Percentiles rank a stretch among this genome's conserved stretches.
phyloP scores from a whole-genome alignment of 495 filamentous ascomycete genomes.

The Penicillium flavigenum region DNA sequence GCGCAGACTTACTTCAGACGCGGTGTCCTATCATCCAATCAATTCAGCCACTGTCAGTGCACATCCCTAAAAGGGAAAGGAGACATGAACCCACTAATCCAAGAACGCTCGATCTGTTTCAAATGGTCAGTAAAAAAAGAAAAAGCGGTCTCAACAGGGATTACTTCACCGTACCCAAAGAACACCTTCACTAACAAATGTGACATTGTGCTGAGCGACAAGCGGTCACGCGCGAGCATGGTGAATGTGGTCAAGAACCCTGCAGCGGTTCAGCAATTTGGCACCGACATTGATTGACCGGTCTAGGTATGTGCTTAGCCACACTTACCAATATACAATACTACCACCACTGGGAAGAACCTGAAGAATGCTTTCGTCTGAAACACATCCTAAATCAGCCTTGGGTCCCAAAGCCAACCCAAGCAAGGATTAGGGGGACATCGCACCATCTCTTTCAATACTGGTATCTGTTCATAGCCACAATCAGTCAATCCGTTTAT shows the following conservation, averaged over 20 bases:
- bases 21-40: slow-evolving; percentile 53
- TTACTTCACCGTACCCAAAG: slow-evolving; percentile 56
- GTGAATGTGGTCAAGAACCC: slow-evolving; percentile 93
- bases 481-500: slow-evolving; percentile 27
- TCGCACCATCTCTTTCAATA: slow-evolving; percentile 80
- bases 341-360: slow-evolving; percentile 81
- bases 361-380: slow-evolving; percentile 88
- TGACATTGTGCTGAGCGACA: slow-evolving; percentile 73
- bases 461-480: slow-evolving; percentile 59
- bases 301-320: slow-evolving; percentile 14
- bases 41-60: slow-evolving; percentile 46
- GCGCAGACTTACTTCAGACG: slow-evolving; percentile 44
- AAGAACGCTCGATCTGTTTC: slow-evolving; percentile 65
- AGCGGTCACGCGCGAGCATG: slow-evolving; percentile 76
- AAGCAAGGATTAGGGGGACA: neutral
- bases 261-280: slow-evolving; percentile 33
- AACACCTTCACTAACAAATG: slow-evolving; percentile 85
- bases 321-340: slow-evolving; percentile 68
- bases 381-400: slow-evolving; percentile 23
- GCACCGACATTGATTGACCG: slow-evolving; percentile 1
- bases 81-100: slow-evolving; percentile 66
- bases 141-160: slow-evolving; percentile 29
- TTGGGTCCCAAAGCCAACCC: slow-evolving; percentile 22
- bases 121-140: slow-evolving; percentile 29
- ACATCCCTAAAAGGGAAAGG: slow-evolving; percentile 13